These are phyloP conservation scores for Colletotrichum salicis DNA, from an alignment of 2,329 filamentous ascomycete species.

Conservation along the genomic window DNA sequence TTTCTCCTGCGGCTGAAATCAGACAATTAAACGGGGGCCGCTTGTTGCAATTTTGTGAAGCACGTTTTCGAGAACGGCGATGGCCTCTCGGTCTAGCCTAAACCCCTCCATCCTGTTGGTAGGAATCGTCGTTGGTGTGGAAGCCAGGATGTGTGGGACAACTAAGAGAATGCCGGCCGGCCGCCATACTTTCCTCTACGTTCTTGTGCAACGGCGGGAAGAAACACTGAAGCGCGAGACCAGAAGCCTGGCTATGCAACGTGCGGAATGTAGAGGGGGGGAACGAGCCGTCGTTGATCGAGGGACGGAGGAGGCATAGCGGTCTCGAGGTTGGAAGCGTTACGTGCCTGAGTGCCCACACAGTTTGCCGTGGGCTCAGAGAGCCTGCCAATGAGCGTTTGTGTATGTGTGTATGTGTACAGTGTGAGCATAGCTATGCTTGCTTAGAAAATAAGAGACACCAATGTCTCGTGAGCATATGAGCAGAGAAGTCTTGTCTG, in stretches of 20 bases:
- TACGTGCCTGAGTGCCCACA: neutral
- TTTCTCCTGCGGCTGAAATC: neutral
- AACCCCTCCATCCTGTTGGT: neutral
- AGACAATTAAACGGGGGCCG: neutral
- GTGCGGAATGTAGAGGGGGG: conserved; percentile 1
- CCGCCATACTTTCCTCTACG: conserved; percentile 11
- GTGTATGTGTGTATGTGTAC: neutral
- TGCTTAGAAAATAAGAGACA: neutral
- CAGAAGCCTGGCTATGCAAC: neutral
- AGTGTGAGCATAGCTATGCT: neutral
- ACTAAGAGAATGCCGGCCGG: neutral
- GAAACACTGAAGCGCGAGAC: neutral
- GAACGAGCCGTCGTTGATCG: neutral
- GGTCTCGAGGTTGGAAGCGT: neutral
- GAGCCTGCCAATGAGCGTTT: neutral
- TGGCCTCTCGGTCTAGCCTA: neutral
- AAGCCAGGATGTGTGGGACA: neutral
- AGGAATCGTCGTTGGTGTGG: neutral
- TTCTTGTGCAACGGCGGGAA: conserved; percentile 1
- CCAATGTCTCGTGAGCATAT: neutral
- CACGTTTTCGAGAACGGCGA: neutral
- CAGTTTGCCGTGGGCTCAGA: neutral
- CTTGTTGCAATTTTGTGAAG: neutral
- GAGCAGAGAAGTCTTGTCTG: neutral
- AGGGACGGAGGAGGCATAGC: conserved; percentile 8